phyloP scores from a whole-genome alignment of 2,329 filamentous ascomycete genomes.

The Xylaria polymorpha region DNA sequence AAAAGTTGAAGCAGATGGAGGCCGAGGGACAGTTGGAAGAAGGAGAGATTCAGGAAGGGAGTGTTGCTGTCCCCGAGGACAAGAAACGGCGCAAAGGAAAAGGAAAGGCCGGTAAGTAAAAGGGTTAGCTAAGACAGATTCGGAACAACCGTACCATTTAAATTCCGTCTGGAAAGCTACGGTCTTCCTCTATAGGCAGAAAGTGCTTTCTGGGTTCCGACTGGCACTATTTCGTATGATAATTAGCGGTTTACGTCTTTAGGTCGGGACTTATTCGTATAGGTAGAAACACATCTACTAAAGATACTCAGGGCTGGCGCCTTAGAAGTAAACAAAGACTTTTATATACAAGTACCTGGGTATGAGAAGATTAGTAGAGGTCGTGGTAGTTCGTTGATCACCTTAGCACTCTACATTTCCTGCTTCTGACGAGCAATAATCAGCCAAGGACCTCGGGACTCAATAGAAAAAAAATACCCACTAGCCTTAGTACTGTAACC shows the following conservation, averaged over 20 bases:
- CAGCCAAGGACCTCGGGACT: neutral
- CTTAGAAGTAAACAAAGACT: neutral
- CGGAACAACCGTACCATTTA: neutral
- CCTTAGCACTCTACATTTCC: neutral
- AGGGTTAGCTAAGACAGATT: neutral
- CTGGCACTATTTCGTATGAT: neutral
- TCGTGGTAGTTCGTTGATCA: no score
- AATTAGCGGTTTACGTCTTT: neutral
- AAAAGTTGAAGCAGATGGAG: constrained; percentile 80
- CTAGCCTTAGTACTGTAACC: no score
- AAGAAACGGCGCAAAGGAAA: constrained; percentile 60
- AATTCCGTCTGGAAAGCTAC: neutral
- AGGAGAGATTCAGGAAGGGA: constrained; percentile 81
- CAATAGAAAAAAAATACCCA: neutral
- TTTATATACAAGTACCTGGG: neutral
- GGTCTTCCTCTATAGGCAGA: neutral
- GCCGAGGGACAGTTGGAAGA: constrained; percentile 68
- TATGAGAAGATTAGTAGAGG: neutral
- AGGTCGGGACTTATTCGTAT: neutral
- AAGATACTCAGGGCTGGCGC: neutral
- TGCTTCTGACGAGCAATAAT: neutral
- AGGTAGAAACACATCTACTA: neutral
- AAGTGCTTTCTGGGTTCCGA: neutral
- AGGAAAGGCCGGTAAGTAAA: constrained; percentile 56
- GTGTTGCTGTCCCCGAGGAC: constrained; percentile 71